phyloP scores from a whole-genome alignment of 202 grass and related monocot genomes.

The Brachypodium distachyon region DNA sequence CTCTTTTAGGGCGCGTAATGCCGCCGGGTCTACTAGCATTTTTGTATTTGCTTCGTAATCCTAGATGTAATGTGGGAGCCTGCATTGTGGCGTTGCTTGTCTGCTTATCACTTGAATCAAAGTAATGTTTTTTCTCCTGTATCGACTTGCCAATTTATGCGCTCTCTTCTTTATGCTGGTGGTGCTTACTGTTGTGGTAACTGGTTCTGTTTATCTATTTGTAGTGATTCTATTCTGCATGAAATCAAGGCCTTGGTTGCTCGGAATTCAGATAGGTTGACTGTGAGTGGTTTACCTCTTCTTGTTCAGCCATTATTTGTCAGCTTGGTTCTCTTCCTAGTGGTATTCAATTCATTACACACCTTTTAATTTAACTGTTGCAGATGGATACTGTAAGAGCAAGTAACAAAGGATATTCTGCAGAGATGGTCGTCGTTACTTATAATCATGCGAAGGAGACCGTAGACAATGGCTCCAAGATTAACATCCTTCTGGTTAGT shows the following conservation, averaged over 20 bases:
- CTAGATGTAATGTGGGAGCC: not conserved
- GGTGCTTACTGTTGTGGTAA: not conserved
- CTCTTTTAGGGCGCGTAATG: not conserved
- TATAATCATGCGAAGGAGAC: conserved; percentile 53
- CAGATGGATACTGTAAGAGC: conserved; percentile 74
- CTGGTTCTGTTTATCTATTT: not conserved
- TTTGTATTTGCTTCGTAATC: not conserved
- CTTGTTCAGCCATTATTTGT: not conserved
- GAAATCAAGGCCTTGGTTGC: conserved; percentile 58
- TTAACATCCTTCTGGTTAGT: conserved; percentile 86
- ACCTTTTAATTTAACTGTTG: not conserved
- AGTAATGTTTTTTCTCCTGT: not conserved
- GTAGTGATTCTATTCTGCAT: conserved; percentile 57
- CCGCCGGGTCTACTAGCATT: not conserved
- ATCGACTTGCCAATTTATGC: not conserved
- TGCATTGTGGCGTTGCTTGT: too few species aligned
- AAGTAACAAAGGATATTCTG: conserved; percentile 65
- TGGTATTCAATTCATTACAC: not conserved
- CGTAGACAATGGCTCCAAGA: conserved; percentile 32
- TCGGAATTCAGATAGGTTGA: conserved; percentile 65
- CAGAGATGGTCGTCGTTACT: conserved; percentile 65
- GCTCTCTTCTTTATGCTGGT: rapidly evolving
- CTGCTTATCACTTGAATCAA: not conserved
- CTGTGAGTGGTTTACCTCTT: conserved; percentile 41
- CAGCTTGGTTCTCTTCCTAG: not conserved